Conservation (phyloP, 179 eudicot species). For the Spergularia azorica region DNA sequence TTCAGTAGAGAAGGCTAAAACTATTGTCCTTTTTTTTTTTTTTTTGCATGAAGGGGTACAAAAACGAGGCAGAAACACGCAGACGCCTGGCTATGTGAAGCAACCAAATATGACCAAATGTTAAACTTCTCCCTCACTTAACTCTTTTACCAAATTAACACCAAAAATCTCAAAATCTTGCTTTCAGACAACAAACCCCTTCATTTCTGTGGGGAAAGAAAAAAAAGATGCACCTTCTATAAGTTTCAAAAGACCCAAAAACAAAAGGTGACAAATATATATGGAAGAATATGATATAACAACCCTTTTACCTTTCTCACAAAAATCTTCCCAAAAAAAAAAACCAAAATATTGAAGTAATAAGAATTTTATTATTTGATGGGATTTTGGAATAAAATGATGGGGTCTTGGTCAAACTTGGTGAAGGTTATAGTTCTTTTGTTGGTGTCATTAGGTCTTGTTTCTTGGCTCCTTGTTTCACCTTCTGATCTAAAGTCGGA, state of each 20-base stretch:
- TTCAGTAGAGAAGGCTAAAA: not conserved
- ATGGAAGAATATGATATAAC: not conserved
- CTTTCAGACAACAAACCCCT: slow-evolving; percentile 1
- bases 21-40: not conserved
- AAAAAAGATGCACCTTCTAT: too few species aligned
- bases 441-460: slow-evolving; percentile 16
- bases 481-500: not conserved
- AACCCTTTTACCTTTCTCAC: not conserved
- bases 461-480: slow-evolving; percentile 13
- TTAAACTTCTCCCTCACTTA: slow-evolving; percentile 16
- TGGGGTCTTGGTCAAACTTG: slow-evolving; percentile 25
- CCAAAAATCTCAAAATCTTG: not conserved
- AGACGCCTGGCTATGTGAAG: slow-evolving; percentile 25
- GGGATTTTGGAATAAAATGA: slow-evolving; percentile 14
- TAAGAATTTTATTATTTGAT: not conserved
- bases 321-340: not conserved
- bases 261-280: too few species aligned
- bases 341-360: not conserved
- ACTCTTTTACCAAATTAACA: not conserved
- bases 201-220: too few species aligned
- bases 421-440: slow-evolving; percentile 19
- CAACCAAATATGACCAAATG: slow-evolving; percentile 29
- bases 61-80: slow-evolving; percentile 22
- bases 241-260: too few species aligned
- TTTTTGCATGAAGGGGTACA: slow-evolving; percentile 24